Conservation (phyloP, 768 basidiomycete genomes). For the Lyophyllum shimeji region DNA sequence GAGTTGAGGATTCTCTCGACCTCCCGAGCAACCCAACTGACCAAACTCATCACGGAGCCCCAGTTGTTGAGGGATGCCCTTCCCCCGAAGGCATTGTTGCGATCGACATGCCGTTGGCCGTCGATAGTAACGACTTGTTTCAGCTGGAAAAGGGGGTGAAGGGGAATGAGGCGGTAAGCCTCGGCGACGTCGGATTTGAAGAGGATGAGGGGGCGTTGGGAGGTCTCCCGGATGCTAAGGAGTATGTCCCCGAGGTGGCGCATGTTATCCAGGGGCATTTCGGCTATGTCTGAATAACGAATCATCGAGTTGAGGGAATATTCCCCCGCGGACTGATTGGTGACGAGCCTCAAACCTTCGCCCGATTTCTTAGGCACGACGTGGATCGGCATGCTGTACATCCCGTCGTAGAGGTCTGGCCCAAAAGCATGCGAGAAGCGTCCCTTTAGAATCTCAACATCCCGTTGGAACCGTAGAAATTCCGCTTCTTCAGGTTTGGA, state of each 20-base stretch:
- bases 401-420: constrained; percentile 26
- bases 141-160: constrained; percentile 40
- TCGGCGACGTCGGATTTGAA: constrained; percentile 6
- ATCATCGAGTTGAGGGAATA: background rate
- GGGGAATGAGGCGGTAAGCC: constrained; percentile 34
- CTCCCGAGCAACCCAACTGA: constrained; percentile 35
- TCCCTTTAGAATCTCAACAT: constrained; percentile 12
- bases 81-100: constrained; percentile 23
- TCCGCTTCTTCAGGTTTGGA: constrained; percentile 2
- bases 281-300: background rate
- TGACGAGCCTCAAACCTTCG: constrained; percentile 32
- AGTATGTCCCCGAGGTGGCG: background rate
- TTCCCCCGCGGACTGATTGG: constrained; percentile 30
- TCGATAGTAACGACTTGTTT: constrained; percentile 33
- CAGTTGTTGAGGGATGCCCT: constrained; percentile 20
- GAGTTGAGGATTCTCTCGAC: constrained; percentile 17
- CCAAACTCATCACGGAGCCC: constrained; percentile 28
- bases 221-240: too few species aligned
- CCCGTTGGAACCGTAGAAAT: constrained; percentile 19
- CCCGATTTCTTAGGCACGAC: constrained; percentile 30
- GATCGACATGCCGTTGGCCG: constrained; percentile 20
- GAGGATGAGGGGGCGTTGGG: background rate
- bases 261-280: background rate
- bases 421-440: constrained; percentile 24
- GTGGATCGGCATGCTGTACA: constrained; percentile 32